Base-by-base conservation (phyloP, 768 basidiomycete genomes). In the Sarcomyxa edulis region DNA sequence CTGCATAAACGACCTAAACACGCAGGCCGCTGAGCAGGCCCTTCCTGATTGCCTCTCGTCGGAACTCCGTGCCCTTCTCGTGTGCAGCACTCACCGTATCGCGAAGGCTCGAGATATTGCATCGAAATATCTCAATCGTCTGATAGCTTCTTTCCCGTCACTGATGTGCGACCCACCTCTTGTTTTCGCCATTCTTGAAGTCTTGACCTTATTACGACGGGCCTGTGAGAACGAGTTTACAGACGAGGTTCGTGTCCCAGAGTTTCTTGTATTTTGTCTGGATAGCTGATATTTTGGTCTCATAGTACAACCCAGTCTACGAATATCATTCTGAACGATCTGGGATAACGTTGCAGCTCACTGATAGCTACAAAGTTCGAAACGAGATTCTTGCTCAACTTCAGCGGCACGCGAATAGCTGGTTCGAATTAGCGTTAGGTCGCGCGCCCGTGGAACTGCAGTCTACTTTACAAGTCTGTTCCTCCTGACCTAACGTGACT, bases 361-460 rank as follows among this genome's bases (percentile, higher is more conserved):
- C 86, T 5, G 95, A 96, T 51, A 84, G 84, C 56, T 96, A 93
- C 55, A 70, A 71, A 44, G 77, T 82, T 10, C 80, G 95, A 32
- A 89, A 90, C 49, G 83, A 91, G 27, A 90, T 97, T 48, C 72
- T 93, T 8, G 68, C 69, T 7, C 78, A 84, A 39, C 56, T 96
- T 22, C 79, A 88, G 44, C 71, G 72, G 4, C 78, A 85, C 50
- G 82, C 91, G 7, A 77, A 72, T 41, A 70, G 58, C 14, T 99
- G 95, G 95, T 84, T 99, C 42, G 80, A 85, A 40, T 64, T 91
- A 27, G 92, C 89, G 1, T 66, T 98, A 23, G 78, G 82, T 8
- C 79, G 93, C 14, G 91, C 94, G 1, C 95, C 95, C 0, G 76
- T 93, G 55, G 94, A 96, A 56, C 63, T 97, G 33, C 92, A 94